phyloP scores from a whole-genome alignment of 2,329 filamentous ascomycete species.

The Trichoderma breve region DNA sequence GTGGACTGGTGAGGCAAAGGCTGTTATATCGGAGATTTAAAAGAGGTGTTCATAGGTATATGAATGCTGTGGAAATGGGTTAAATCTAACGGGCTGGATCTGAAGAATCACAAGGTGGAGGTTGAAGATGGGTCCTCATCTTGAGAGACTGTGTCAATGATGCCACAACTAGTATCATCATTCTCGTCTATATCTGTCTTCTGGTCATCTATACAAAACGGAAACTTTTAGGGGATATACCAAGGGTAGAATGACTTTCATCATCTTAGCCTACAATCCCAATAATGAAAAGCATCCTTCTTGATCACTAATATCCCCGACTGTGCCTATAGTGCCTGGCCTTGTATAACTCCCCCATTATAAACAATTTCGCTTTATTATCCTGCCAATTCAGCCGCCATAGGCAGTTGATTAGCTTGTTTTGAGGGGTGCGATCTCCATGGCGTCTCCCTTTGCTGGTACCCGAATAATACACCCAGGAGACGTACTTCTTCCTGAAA shows the following conservation, averaged over 20 bases:
- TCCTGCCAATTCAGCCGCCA: neutral
- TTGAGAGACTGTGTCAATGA: neutral
- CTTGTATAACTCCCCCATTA: no score
- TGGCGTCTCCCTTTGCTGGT: neutral
- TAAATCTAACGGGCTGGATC: neutral
- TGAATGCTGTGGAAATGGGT: neutral
- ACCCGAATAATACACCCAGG: neutral
- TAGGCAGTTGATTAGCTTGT: neutral
- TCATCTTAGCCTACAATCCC: no score
- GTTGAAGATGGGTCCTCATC: neutral
- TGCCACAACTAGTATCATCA: neutral
- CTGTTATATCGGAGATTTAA: neutral
- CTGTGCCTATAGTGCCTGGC: no score
- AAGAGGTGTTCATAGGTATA: neutral
- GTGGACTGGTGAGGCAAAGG: constrained; percentile 23
- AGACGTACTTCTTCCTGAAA: neutral
- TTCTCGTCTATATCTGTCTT: neutral
- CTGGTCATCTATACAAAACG: rapidly evolving
- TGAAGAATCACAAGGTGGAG: neutral
- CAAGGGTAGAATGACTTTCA: no score
- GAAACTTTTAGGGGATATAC: no score
- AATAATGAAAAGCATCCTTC: no score
- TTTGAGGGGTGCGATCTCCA: neutral
- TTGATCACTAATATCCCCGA: no score
- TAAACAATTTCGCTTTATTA: no score